A percentile compares a stretch with the other conserved stretches of the same genome.
These are phyloP conservation scores for Laetiporus sulphureus DNA, from an alignment of 1,284 basidiomycete genomes.

Conservation along the genomic window DNA sequence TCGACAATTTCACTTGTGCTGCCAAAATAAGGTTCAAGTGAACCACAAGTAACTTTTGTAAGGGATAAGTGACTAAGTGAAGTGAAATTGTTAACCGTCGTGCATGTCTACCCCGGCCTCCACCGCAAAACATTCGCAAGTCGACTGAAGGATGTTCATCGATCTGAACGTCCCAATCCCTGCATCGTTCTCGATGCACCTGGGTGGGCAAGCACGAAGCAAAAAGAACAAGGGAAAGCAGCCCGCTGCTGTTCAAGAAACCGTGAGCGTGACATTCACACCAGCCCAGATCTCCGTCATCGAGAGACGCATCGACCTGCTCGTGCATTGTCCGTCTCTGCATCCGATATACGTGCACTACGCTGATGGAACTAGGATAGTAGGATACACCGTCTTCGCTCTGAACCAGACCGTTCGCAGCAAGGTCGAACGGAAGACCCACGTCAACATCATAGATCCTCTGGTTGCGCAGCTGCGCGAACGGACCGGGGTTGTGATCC, in stretches of 20 bases:
- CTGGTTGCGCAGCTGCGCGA: conserved; percentile 47
- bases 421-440: conserved; percentile 62
- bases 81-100: too few relatives aligned
- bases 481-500: conserved; percentile 49
- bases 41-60: too few relatives aligned
- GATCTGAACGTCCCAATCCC: conserved; percentile 37
- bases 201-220: conserved; percentile 15
- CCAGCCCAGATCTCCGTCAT: conserved; percentile 33
- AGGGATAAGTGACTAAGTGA: too few relatives aligned
- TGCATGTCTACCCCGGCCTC: too few relatives aligned
- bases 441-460: conserved; percentile 51
- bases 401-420: conserved; percentile 63
- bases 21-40: too few relatives aligned
- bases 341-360: background rate
- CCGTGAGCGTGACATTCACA: conserved; percentile 21
- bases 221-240: conserved; percentile 38
- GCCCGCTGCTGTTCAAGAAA: conserved; percentile 12
- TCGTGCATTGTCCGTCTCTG: conserved; percentile 33
- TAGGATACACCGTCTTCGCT: conserved; percentile 74
- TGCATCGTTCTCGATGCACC: conserved; percentile 15
- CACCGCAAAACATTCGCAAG: too few relatives aligned
- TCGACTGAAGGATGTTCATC: too few relatives aligned
- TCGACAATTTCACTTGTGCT: too few relatives aligned
- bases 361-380: conserved; percentile 32
- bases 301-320: conserved; percentile 36